Evolutionary conservation across 495 filamentous ascomycete genomes (phyloP), one percentile per base, ranked within the genome.

Genomic region (Terfezia claveryi): DNA sequence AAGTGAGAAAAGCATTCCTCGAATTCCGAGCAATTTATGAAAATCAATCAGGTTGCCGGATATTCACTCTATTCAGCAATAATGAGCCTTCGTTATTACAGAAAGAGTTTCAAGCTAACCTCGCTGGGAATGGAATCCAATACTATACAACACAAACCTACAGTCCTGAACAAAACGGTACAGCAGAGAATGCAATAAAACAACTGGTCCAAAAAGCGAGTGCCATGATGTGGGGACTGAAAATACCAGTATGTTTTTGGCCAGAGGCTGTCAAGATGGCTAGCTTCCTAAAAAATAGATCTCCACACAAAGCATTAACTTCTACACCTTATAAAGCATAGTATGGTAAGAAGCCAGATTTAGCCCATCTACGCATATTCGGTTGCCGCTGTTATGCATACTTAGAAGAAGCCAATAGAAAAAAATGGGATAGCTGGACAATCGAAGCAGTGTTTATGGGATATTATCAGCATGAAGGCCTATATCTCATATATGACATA

Each of bases 331-430:
- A 58, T 49, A 54, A 58, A 53, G 16, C 32, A 16, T 57, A 55
- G 55, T 52, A 17, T 57, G 56, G 54, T 38, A 32, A 58, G 23
- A 57, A 57, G 36, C 57, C 56, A 4, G 49, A 58, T 16, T 38
- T 57, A 10, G 16, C 37, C 16, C 17, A 58, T 52, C 14, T 58
- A 20, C 36, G 46, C 8, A 58, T 58, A 11, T 56, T 58, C 12
- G 49, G 57, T 27, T 58, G 38, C 12, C 50, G 14, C 8, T 46
- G 38, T 41, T 51, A 59, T 37, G 37, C 46, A 10, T 1, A n/a
- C 17, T n/a, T n/a, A 1, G 20, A 51, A n/a, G 23, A 51, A 20
- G 14, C 12, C 10, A 51, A 51, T 20, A 11, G 20, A 10, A n/a
- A 51, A 51, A 51, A 51, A 20, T n/a, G 12, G 10, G 49, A 51